These are phyloP conservation scores for Termitomyces sp. DNA, from an alignment of 768 basidiomycete species.

Conservation along the genomic window DNA sequence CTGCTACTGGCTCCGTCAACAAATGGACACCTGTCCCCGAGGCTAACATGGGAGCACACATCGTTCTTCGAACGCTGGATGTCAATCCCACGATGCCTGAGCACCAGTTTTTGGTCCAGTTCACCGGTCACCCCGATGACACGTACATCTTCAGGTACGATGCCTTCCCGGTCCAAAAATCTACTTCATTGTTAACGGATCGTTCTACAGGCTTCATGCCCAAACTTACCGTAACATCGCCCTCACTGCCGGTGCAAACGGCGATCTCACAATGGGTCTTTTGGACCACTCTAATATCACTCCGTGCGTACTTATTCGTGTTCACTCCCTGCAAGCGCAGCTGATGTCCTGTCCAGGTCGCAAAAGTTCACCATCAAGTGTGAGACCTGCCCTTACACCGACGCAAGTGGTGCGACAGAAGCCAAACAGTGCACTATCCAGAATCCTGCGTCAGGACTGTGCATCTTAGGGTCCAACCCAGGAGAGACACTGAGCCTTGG, in stretches of 20 bases:
- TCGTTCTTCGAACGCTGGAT: background rate
- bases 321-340: background rate
- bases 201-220: background rate
- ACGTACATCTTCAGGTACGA: constrained; percentile 10
- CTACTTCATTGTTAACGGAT: background rate
- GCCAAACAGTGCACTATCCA: constrained; percentile 4
- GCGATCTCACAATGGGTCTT: constrained; percentile 1
- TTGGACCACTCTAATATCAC: background rate
- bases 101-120: constrained; percentile 10
- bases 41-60: too few relatives aligned
- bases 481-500: constrained; percentile 6
- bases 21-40: constrained; percentile 9
- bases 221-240: constrained; percentile 8
- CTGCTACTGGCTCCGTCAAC: background rate
- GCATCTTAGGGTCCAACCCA: constrained; percentile 3
- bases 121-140: constrained; percentile 8
- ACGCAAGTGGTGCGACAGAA: background rate
- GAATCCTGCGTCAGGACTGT: constrained; percentile 10
- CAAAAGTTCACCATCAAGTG: constrained; percentile 14
- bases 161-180: background rate
- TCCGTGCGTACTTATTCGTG: background rate
- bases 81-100: background rate
- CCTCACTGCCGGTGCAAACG: constrained; percentile 1
- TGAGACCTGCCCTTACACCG: background rate
- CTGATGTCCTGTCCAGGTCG: background rate